These are phyloP conservation scores for Comarum palustre DNA, from an alignment of 306 rosid species.

Conservation along the genomic window DNA sequence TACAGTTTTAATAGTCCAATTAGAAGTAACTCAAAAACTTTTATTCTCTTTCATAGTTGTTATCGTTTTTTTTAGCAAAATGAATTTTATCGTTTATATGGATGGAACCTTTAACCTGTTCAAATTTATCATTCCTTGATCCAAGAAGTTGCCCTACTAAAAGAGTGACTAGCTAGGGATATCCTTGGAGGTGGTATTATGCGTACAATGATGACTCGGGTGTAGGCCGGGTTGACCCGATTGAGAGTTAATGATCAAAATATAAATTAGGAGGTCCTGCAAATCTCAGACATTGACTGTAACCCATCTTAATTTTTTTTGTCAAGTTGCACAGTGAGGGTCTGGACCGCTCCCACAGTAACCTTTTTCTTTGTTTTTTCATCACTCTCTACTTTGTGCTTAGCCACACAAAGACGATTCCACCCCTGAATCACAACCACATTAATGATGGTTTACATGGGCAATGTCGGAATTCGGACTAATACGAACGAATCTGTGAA, in stretches of 20 bases:
- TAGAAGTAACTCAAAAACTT: no score
- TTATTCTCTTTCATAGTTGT: no score
- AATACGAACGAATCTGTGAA: background rate
- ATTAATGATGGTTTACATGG: background rate
- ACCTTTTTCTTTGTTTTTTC: background rate
- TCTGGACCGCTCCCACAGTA: conserved; percentile 28
- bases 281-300: conserved; percentile 53
- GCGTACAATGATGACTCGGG: conserved; percentile 19
- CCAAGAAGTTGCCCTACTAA: background rate
- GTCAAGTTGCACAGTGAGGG: conserved; percentile 42
- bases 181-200: background rate
- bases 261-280: conserved; percentile 34
- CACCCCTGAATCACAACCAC: background rate
- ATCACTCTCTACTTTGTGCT: background rate
- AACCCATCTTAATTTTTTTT: conserved; percentile 42
- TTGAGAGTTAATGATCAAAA: conserved; percentile 2
- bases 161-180: background rate
- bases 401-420: background rate
- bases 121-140: background rate
- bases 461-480: background rate
- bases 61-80: no score
- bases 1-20: no score
- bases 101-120: no score
- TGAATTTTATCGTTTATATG: no score
- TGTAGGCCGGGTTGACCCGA: conserved; percentile 30